Evolutionary conservation across 1,139 yeast species (phyloP), one percentile per base, ranked within the genome.

Genomic region (Sugiyamaella grinbergsii): DNA sequence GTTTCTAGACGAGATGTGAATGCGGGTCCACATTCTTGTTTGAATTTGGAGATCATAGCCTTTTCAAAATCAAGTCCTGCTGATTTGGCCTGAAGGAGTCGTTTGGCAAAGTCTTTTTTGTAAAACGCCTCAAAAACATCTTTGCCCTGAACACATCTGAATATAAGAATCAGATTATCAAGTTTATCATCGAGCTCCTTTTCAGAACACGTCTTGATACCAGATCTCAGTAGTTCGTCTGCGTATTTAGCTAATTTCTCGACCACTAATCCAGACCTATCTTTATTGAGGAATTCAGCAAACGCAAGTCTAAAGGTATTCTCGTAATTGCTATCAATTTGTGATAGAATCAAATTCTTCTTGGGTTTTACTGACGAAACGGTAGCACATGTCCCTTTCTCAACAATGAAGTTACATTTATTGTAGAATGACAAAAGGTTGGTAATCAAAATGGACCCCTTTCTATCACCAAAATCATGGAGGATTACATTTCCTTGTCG

Each of bases 81-180:
- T 1, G 67, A 52, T 19, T 65, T 62, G 22, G 62, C 58, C 18
- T 63, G 63, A 2, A 72, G 57, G 4, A 73, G 55, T n/a, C 77
- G 64, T 47, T 63, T 65, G 1, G 74, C 68, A 7, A 73, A 57
- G 49, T 70, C 71, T 40, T 64, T 62, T 52, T 70, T 67, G 57
- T 70, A 72, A 26, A 59, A 58, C 23, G 63, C 65, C 37, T 68
- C 63, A 50, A 72, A 71, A 5, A 59, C 54, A 38, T 70, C 73
- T 52, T 69, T 70, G 11, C 69, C 64, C 5, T 65, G 59, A 3
- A 70, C 59, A 20, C 68, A 68, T 37, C 53, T 34, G 24, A 56
- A 51, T 3, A 54, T 26, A n/a, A 39, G 42, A 24, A 54, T 48
- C 16, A 49, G n/a, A 20, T 26, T 34, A 23, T 43, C 51, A 4